Conservation (phyloP, 768 basidiomycete species). For the Boletus subparvulus region DNA sequence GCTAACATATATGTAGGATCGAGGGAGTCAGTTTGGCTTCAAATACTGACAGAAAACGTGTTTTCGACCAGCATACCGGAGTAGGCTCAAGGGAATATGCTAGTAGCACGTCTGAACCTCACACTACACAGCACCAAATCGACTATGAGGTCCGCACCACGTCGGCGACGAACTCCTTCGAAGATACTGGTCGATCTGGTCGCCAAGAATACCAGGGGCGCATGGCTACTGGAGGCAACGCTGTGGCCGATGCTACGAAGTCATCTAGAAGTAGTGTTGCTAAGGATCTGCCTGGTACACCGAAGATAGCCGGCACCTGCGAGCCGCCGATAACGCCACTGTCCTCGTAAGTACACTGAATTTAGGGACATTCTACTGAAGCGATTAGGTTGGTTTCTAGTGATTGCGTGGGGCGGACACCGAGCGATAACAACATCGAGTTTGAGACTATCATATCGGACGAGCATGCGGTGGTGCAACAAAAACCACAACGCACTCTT, state of each 20-base stretch:
- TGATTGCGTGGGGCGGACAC: neutral
- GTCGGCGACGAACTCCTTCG: neutral
- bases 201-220: neutral
- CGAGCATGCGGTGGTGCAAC: neutral
- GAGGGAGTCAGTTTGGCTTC: neutral
- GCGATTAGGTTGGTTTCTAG: neutral
- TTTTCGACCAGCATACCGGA: neutral
- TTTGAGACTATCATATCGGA: neutral
- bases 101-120: neutral
- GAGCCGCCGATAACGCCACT: neutral
- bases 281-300: neutral
- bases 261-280: neutral
- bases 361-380: neutral
- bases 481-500: neutral
- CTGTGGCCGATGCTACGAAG: neutral
- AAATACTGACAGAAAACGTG: neutral
- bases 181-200: neutral
- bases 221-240: neutral
- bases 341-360: constrained; percentile 1
- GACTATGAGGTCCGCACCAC: neutral
- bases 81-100: neutral
- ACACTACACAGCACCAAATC: neutral
- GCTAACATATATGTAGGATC: neutral
- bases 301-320: neutral
- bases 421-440: neutral